Evolutionary conservation across 192 early-diverging fungal genomes (phyloP).

Genomic region (Entomortierella parvispora): DNA sequence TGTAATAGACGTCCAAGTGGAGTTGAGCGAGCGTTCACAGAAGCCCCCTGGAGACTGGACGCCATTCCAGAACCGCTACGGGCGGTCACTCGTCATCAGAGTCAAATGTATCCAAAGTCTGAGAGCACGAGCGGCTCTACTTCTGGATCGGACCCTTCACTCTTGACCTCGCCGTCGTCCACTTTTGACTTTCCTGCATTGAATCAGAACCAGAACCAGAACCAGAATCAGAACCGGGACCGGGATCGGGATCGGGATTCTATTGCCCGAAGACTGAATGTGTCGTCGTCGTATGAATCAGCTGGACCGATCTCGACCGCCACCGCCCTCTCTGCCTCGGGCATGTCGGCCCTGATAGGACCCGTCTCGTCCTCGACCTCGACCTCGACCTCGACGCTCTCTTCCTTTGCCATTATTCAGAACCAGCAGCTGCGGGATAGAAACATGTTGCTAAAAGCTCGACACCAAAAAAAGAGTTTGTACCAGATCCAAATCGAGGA

Average conservation of each 20-base stretch:
- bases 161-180: neutral
- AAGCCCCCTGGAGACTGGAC: slow-evolving; percentile 39
- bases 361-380: neutral
- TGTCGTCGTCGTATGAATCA: neutral
- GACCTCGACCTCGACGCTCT: slow-evolving; percentile 13
- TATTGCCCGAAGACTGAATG: no score
- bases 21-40: slow-evolving; percentile 17
- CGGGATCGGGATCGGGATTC: no score
- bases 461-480: slow-evolving; percentile 60
- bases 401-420: slow-evolving; percentile 55
- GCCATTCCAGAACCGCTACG: slow-evolving; percentile 42
- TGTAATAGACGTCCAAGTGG: slow-evolving; percentile 8
- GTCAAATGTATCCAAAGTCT: slow-evolving; percentile 40
- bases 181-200: neutral
- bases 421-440: slow-evolving; percentile 55
- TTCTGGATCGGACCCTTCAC: neutral
- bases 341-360: neutral
- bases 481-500: slow-evolving; percentile 63
- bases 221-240: no score
- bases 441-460: slow-evolving; percentile 34
- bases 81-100: slow-evolving; percentile 40
- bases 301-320: neutral
- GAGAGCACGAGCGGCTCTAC: slow-evolving; percentile 8
- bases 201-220: neutral
- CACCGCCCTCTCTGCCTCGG: slow-evolving; percentile 1